A percentile compares a stretch with the other conserved stretches of the same genome.
Conservation (phyloP, 495 filamentous ascomycete species). For the Acidiella bohemica region DNA sequence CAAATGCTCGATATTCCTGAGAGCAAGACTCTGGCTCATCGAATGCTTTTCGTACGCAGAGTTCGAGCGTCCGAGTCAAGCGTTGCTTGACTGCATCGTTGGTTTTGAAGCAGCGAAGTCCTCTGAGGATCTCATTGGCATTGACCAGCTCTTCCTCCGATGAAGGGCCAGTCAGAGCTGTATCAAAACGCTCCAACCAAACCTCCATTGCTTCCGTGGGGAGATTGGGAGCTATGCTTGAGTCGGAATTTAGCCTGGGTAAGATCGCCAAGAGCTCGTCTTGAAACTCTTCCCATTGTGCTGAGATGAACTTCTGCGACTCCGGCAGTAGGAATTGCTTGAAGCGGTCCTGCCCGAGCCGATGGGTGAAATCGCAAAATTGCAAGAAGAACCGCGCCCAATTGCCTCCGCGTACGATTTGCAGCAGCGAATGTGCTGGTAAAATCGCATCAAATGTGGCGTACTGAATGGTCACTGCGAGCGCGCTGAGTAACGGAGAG, state of each 20-base stretch:
- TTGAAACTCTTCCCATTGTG: conserved; percentile 45
- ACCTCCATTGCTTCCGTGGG: not conserved
- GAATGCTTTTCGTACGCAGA: not conserved
- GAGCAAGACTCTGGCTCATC: not conserved
- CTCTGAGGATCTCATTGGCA: not conserved
- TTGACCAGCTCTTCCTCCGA: not conserved
- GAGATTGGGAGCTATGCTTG: not conserved
- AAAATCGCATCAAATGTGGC: conserved; percentile 70
- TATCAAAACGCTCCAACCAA: not conserved
- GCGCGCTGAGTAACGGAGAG: conserved; percentile 29
- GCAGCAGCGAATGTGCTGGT: conserved; percentile 44
- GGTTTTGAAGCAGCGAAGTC: not conserved
- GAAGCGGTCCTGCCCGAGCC: conserved; percentile 63
- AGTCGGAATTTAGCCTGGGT: conserved; percentile 44
- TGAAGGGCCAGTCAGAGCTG: not conserved
- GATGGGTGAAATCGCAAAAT: conserved; percentile 68
- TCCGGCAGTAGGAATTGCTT: conserved; percentile 59
- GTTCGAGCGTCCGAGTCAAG: not conserved
- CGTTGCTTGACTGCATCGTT: not conserved
- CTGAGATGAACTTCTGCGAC: conserved; percentile 65
- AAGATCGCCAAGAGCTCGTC: conserved; percentile 55
- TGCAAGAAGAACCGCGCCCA: conserved; percentile 58
- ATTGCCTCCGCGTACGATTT: conserved; percentile 46
- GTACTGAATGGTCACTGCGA: conserved; percentile 54
- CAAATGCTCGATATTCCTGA: not conserved